Percentiles rank a stretch among this genome's conserved stretches.
Conservation (phyloP, 306 rosid species). For the Astragalus glycyphyllos region DNA sequence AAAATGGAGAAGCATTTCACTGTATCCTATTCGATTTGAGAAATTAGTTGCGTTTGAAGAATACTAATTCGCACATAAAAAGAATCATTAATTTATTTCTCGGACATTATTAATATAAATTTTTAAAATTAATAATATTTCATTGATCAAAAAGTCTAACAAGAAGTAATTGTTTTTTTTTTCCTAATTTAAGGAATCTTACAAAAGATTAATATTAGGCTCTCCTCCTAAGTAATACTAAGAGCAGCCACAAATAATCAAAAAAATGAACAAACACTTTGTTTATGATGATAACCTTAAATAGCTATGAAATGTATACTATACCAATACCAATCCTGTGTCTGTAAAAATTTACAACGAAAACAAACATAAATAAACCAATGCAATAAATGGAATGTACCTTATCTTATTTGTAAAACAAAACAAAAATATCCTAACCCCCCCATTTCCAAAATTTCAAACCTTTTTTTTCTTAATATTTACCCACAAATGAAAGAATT, state of each 20-base stretch:
- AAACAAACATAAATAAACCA: slow-evolving; percentile 50
- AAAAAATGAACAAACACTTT: too few relatives aligned
- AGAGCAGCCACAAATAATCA: slow-evolving; percentile 47
- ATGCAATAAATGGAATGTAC: slow-evolving; percentile 65
- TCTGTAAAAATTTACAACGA: slow-evolving; percentile 44
- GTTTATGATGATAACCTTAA: slow-evolving; percentile 39
- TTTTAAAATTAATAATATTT: too few relatives aligned
- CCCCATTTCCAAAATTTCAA: slow-evolving; percentile 26
- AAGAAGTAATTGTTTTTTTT: too few relatives aligned
- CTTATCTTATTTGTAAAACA: slow-evolving; percentile 36
- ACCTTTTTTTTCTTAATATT: not conserved
- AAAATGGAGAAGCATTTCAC: too few relatives aligned
- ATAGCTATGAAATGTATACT: slow-evolving; percentile 49
- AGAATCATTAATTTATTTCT: too few relatives aligned
- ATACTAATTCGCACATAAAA: too few relatives aligned
- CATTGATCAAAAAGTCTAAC: too few relatives aligned
- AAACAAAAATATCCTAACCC: slow-evolving; percentile 29
- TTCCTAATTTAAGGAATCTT: slow-evolving; percentile 23
- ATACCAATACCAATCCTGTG: slow-evolving; percentile 45
- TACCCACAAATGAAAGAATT: slow-evolving; percentile 9
- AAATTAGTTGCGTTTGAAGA: too few relatives aligned
- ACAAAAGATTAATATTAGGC: slow-evolving; percentile 43
- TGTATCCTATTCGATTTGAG: too few relatives aligned
- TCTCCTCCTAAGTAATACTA: not conserved
- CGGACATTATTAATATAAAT: too few relatives aligned